Percentiles rank a stretch among this genome's conserved stretches.
Conservation (phyloP, 2,329 filamentous ascomycete species). For the Colletotrichum lentis region DNA sequence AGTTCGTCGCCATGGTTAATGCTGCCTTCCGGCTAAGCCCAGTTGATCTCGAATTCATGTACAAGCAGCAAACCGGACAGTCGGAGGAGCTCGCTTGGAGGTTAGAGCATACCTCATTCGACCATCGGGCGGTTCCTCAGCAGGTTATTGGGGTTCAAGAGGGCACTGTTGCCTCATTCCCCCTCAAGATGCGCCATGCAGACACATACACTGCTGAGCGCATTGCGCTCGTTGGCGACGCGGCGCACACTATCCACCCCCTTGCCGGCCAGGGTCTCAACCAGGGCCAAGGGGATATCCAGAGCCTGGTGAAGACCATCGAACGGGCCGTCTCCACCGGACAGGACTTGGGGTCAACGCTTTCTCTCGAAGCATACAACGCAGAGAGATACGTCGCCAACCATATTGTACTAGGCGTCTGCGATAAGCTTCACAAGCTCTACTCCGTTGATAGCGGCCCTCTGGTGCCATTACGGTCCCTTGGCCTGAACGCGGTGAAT, state of each 20-base stretch:
- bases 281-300: slow-evolving; percentile 88
- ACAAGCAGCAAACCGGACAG: slow-evolving; percentile 67
- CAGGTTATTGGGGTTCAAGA: slow-evolving; percentile 75
- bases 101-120: slow-evolving; percentile 70
- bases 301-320: slow-evolving; percentile 78
- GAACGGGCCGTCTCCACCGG: slow-evolving; percentile 81
- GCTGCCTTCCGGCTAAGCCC: slow-evolving; percentile 86
- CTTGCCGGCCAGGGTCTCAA: slow-evolving; percentile 95
- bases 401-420: slow-evolving; percentile 78
- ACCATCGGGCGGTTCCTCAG: slow-evolving; percentile 68
- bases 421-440: slow-evolving; percentile 90
- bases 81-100: slow-evolving; percentile 87
- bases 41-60: slow-evolving; percentile 84
- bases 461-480: slow-evolving; percentile 78
- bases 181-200: slow-evolving; percentile 90
- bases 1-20: slow-evolving; percentile 90
- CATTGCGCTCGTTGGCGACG: slow-evolving; percentile 91
- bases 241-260: slow-evolving; percentile 93
- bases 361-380: slow-evolving; percentile 84
- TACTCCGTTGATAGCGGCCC: slow-evolving; percentile 85
- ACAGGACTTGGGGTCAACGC: slow-evolving; percentile 81
- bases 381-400: slow-evolving; percentile 84
- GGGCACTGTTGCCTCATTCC: slow-evolving; percentile 86
- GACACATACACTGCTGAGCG: slow-evolving; percentile 90
- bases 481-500: slow-evolving; percentile 81